A percentile compares a stretch with the other conserved stretches of the same genome.
These are phyloP conservation scores for Ceratobasidium sp. DNA, from an alignment of 1,284 basidiomycete genomes.

Conservation along the genomic window DNA sequence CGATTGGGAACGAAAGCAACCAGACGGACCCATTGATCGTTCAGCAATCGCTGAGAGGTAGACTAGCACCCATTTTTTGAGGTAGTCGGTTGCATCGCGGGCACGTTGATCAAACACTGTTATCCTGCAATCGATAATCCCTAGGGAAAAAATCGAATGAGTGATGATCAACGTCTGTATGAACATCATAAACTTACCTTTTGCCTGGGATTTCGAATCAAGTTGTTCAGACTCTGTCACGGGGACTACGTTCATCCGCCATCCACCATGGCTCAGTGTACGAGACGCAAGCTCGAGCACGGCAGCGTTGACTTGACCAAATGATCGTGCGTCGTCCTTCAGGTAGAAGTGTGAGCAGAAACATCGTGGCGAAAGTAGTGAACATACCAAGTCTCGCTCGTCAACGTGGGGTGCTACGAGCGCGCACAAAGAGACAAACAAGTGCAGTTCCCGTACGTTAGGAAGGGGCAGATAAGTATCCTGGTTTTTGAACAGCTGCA, in stretches of 20 bases:
- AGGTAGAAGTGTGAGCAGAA: conserved; percentile 57
- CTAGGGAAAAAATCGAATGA: background rate
- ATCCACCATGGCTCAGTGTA: conserved; percentile 73
- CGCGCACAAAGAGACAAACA: conserved; percentile 77
- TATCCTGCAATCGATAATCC: conserved; percentile 48
- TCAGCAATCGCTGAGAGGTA: conserved; percentile 46
- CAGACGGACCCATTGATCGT: conserved; percentile 37
- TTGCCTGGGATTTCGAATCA: conserved; percentile 64
- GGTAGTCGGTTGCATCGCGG: conserved; percentile 41
- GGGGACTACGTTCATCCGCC: conserved; percentile 70
- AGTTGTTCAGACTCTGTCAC: conserved; percentile 75
- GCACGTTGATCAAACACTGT: conserved; percentile 43
- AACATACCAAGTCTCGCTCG: conserved; percentile 78
- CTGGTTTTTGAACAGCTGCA: conserved; percentile 80
- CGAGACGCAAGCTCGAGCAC: conserved; percentile 80
- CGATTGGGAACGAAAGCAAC: conserved; percentile 46
- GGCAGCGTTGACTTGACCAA: conserved; percentile 85
- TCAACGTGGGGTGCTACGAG: conserved; percentile 74
- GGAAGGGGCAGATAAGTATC: conserved; percentile 70
- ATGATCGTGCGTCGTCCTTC: conserved; percentile 53
- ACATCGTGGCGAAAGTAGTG: conserved; percentile 12
- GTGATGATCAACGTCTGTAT: background rate
- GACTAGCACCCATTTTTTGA: conserved; percentile 48
- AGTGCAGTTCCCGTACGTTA: conserved; percentile 77
- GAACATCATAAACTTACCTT: conserved; percentile 58